These are phyloP conservation scores for Erythrobasidium hasegawianum DNA, from an alignment of 1,284 basidiomycete genomes.

Conservation along the genomic window DNA sequence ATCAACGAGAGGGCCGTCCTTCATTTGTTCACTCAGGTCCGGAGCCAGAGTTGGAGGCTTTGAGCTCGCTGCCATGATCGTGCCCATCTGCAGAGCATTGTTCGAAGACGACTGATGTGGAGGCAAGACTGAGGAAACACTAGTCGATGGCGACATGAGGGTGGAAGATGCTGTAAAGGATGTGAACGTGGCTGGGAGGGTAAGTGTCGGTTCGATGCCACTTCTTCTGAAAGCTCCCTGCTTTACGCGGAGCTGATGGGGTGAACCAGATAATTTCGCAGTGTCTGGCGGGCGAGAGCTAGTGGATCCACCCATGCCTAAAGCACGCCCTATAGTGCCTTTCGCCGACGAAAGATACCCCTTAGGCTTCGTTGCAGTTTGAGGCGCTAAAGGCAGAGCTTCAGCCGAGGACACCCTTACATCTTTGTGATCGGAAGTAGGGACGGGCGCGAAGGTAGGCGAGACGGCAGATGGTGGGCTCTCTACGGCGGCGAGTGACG, in stretches of 20 bases:
- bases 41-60: slow-evolving; percentile 68
- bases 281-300: background rate
- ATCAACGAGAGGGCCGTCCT: slow-evolving; percentile 71
- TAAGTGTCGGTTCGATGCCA: slow-evolving; percentile 33
- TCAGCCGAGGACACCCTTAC: background rate
- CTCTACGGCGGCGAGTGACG: slow-evolving; percentile 11
- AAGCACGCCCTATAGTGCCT: slow-evolving; percentile 38
- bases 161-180: slow-evolving; percentile 36
- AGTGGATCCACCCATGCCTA: slow-evolving; percentile 33
- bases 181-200: slow-evolving; percentile 34
- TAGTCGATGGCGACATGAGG: background rate
- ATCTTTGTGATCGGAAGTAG: background rate
- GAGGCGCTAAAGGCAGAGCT: slow-evolving; percentile 11
- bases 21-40: slow-evolving; percentile 53
- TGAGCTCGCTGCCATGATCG: slow-evolving; percentile 76
- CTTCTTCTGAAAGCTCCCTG: background rate
- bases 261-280: background rate
- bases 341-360: slow-evolving; percentile 37
- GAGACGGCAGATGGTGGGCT: background rate
- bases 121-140: background rate
- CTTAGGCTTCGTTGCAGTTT: slow-evolving; percentile 6
- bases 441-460: background rate
- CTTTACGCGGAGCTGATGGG: slow-evolving; percentile 3
- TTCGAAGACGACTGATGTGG: background rate
- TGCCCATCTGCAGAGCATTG: slow-evolving; percentile 73